Evolutionary conservation across 495 filamentous ascomycete species (phyloP), one percentile per base, ranked within the genome.

Genomic region (Melanomma pulvis-pyrius): DNA sequence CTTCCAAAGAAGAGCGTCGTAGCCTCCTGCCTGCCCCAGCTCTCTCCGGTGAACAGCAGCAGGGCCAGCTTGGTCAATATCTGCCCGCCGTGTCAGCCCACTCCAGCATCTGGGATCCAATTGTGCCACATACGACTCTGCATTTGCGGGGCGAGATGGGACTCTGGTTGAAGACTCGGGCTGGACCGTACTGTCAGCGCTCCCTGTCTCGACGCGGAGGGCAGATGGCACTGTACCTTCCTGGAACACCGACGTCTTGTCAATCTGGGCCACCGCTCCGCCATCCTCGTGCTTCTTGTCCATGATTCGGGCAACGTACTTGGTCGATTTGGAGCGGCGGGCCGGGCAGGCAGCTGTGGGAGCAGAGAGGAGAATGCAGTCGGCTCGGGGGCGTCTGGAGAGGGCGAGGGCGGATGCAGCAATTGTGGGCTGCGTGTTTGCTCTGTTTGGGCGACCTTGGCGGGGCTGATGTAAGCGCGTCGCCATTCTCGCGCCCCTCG

Each of bases 191-290:
- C 2, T 47, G 61, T 64, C 54, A 72, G 65, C 65, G 26, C n/a
- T 57, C 44, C 15, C 3, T 36, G 24, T 68, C 36, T 5, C 21
- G 12, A 46, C 21, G 9, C 39, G 8, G 39, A 44, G 39, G 39
- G 28, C 19, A 19, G 9, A 19, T 28, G 50, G 26, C 17, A 19
- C 25, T 12, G 24, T 79, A 97, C 94, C 94, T 88, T 98, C 96
- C 85, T 98, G 94, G 78, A 98, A 98, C 62, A 98, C 94, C 68
- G 93, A 92, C 63, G 94, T 98, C 74, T 96, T 90, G 82, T 98
- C 94, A 66, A 98, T 69, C 56, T 69, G 67, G 21, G 67, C 67
- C 46, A 69, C 67, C 53, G 49, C 53, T n/a, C 28, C 60, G 8
- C 65, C 67, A 44, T 69, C 67, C 41, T 69, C 67, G 22, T 69